These are phyloP conservation scores for Diaporthe citriasiana DNA, from an alignment of 2,329 filamentous ascomycete species.

Conservation along the genomic window DNA sequence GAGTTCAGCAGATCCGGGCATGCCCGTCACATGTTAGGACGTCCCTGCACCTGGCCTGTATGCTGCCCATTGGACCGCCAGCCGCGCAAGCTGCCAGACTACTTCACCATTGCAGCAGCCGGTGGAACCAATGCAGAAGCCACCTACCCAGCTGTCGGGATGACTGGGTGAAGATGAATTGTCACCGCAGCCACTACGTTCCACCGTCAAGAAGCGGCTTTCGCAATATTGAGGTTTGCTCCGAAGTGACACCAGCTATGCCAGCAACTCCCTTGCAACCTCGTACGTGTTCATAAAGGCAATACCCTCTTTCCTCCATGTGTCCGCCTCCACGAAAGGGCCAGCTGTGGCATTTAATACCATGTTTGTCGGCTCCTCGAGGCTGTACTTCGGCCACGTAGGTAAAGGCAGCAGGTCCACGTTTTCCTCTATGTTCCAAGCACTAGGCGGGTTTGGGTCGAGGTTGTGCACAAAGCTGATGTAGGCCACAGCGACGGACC, in stretches of 20 bases:
- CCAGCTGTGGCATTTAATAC: constrained; percentile 58
- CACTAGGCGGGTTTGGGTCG: constrained; percentile 55
- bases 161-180: neutral
- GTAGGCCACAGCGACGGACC: constrained; percentile 57
- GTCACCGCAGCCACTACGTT: constrained; percentile 7
- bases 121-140: constrained; percentile 17
- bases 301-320: constrained; percentile 62
- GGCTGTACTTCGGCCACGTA: constrained; percentile 57
- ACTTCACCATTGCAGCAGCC: neutral
- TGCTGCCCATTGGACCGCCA: neutral
- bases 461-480: constrained; percentile 58
- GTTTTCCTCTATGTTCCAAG: constrained; percentile 43
- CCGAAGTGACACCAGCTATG: constrained; percentile 31
- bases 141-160: constrained; percentile 6
- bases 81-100: constrained; percentile 16
- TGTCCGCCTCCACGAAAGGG: constrained; percentile 62
- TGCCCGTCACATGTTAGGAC: neutral
- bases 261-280: constrained; percentile 55
- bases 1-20: neutral
- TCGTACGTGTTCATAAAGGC: constrained; percentile 57
- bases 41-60: constrained; percentile 19
- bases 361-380: constrained; percentile 57
- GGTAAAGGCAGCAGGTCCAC: constrained; percentile 50
- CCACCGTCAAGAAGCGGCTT: neutral
- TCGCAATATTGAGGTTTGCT: neutral